These are phyloP conservation scores for Backusella australiensis DNA, from an alignment of 192 early-diverging fungal species.

Conservation along the genomic window DNA sequence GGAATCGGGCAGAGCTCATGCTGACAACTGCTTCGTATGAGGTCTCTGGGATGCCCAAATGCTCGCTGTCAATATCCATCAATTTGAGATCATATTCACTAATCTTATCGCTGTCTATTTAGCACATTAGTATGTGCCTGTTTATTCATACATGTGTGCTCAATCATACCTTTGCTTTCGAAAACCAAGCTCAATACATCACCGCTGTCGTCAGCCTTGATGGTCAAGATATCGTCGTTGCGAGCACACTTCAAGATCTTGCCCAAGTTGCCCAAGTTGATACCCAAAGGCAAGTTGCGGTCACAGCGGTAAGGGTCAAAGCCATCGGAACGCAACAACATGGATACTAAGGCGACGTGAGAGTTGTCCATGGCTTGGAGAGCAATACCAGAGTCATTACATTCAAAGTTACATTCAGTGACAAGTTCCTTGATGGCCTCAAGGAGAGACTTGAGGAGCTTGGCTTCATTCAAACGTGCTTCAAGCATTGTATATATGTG, in stretches of 20 bases:
- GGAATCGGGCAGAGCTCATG: conserved; percentile 90
- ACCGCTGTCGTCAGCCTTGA: conserved; percentile 86
- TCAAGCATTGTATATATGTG: conserved; percentile 71
- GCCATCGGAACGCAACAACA: conserved; percentile 77
- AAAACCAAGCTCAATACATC: conserved; percentile 79
- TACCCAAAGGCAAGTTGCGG: conserved; percentile 84
- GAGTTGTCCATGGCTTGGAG: conserved; percentile 99
- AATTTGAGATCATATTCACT: conserved; percentile 96
- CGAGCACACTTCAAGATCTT: conserved; percentile 94
- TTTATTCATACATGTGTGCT: too few species aligned
- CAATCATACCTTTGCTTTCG: conserved; percentile 53
- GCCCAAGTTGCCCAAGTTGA: conserved; percentile 80
- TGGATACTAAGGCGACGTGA: conserved; percentile 91
- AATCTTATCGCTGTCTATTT: conserved; percentile 58
- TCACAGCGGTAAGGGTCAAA: conserved; percentile 92
- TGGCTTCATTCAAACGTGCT: conserved; percentile 84
- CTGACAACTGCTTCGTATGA: conserved; percentile 87
- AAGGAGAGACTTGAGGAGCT: conserved; percentile 90
- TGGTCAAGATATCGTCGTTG: conserved; percentile 88
- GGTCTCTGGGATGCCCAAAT: conserved; percentile 94
- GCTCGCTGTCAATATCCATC: conserved; percentile 98
- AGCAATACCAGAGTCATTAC: conserved; percentile 89
- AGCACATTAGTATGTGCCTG: neutral
- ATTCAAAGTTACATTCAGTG: conserved; percentile 97
- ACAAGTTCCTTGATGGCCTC: conserved; percentile 98